Evolutionary conservation across 108 stramenopile genomes (phyloP).

Genomic region (Nitzschia sp.): DNA sequence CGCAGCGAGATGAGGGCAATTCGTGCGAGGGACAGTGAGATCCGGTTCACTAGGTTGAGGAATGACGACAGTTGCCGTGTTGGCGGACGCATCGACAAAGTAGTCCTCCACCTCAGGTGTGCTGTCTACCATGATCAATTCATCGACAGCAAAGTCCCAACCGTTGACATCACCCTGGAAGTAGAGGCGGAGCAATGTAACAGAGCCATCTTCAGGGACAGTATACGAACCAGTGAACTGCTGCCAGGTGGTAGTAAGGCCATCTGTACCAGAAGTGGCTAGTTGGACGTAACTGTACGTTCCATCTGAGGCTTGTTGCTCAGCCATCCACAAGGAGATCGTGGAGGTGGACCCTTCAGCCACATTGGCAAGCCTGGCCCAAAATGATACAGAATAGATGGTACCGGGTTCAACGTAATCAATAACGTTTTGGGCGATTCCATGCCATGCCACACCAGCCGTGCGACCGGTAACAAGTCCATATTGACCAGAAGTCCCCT

Average conservation of each 20-base stretch:
- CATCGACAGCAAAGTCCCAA: not conserved
- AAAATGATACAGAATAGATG: not conserved
- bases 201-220: not conserved
- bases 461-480: not conserved
- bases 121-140: not conserved
- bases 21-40: conserved; percentile 25
- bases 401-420: not conserved
- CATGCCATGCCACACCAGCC: not conserved
- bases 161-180: not conserved
- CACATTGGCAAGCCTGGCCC: conserved; percentile 1
- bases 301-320: not conserved
- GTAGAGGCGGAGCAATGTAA: not conserved
- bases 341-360: not conserved
- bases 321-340: not conserved
- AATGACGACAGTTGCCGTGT: conserved; percentile 31
- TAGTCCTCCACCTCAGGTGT: not conserved
- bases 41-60: conserved; percentile 31
- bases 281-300: not conserved
- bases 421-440: not conserved
- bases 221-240: not conserved
- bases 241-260: not conserved
- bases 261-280: not conserved
- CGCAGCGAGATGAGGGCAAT: not conserved
- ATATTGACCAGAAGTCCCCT: not conserved
- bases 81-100: not conserved